Evolutionary conservation across 106 monocot genomes (phyloP).

Genomic region (Triglochin maritima): DNA sequence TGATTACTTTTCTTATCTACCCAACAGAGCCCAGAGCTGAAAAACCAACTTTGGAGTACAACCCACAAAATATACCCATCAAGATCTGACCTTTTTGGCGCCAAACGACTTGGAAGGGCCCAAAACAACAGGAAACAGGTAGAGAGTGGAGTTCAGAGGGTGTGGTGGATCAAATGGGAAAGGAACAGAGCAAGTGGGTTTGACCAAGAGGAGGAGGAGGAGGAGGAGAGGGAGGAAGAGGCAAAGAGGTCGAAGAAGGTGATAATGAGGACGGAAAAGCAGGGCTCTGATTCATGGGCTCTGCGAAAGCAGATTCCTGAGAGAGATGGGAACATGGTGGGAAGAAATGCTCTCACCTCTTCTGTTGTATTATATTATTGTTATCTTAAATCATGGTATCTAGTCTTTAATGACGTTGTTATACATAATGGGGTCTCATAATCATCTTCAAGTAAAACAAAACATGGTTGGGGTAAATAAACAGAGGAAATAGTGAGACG

Average conservation of each 20-base stretch:
- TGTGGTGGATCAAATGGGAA: slow-evolving; percentile 7
- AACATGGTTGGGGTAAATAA: too few relatives aligned
- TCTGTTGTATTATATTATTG: too few relatives aligned
- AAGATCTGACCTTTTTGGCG: neutral
- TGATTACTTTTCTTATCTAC: neutral
- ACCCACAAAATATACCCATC: neutral
- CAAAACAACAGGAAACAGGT: neutral
- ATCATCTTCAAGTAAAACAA: too few relatives aligned
- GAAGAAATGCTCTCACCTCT: neutral
- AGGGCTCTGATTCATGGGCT: slow-evolving; percentile 7
- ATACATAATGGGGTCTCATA: too few relatives aligned
- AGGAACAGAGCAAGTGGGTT: slow-evolving; percentile 10
- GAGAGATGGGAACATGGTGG: slow-evolving; percentile 10
- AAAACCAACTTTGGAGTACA: neutral
- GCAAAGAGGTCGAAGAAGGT: neutral
- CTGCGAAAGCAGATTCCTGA: slow-evolving; percentile 11
- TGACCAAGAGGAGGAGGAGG: neutral
- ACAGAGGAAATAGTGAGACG: too few relatives aligned
- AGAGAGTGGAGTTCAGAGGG: neutral
- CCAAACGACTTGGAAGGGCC: neutral
- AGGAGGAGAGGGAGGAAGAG: neutral
- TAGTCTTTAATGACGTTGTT: too few relatives aligned
- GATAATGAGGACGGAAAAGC: neutral
- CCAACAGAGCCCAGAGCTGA: neutral
- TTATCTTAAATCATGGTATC: too few relatives aligned